These are phyloP conservation scores for Coemansia sp. DNA, from an alignment of 192 early-diverging fungal species.

Conservation along the genomic window DNA sequence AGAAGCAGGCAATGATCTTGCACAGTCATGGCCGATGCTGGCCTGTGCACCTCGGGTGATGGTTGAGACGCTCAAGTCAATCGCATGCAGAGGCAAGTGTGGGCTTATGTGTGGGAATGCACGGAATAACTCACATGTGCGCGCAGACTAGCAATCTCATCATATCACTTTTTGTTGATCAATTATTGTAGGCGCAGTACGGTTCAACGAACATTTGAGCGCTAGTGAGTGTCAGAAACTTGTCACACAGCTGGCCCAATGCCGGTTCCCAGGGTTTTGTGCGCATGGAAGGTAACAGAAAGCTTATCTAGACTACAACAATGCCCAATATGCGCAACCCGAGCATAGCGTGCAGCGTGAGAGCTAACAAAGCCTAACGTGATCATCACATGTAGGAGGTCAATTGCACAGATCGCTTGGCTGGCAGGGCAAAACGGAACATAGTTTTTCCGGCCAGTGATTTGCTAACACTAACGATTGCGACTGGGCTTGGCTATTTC, in stretches of 20 bases:
- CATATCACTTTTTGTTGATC: neutral
- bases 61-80: constrained; percentile 33
- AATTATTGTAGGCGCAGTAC: constrained; percentile 27
- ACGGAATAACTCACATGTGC: neutral
- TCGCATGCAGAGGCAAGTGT: constrained; percentile 28
- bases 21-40: constrained; percentile 33
- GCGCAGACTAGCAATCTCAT: neutral
- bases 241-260: constrained; percentile 25
- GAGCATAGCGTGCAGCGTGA: too few relatives aligned
- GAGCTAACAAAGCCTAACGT: neutral
- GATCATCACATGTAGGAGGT: constrained; percentile 10
- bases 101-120: neutral
- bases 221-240: constrained; percentile 19
- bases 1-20: neutral
- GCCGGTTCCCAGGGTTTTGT: constrained; percentile 43
- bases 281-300: constrained; percentile 40
- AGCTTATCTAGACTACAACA: neutral
- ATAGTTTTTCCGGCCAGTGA: constrained; percentile 4
- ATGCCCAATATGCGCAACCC: too few relatives aligned
- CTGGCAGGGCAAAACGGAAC: neutral
- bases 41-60: constrained; percentile 20
- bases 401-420: constrained; percentile 9
- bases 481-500: too few relatives aligned
- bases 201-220: constrained; percentile 40
- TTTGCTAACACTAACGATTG: neutral